These are phyloP conservation scores for Cyclocybe aegerita DNA, from an alignment of 768 basidiomycete genomes.

Conservation along the genomic window DNA sequence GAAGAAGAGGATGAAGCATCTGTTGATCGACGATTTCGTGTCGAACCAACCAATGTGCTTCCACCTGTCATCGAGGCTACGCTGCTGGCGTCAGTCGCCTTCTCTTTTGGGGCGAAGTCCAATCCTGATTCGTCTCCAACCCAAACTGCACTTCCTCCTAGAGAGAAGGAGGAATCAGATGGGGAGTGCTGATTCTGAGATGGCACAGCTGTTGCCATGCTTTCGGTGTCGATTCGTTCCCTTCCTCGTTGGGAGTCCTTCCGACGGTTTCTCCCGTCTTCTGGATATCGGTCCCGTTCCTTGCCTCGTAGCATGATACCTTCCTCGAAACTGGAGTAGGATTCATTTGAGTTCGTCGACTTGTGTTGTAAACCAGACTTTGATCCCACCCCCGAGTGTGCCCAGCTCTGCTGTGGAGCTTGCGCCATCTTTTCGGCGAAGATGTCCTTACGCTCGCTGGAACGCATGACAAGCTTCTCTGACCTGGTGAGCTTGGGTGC, in stretches of 20 bases:
- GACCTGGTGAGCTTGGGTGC: conserved; percentile 75
- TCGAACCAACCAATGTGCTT: conserved; percentile 38
- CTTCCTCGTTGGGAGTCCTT: conserved; percentile 24
- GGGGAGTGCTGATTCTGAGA: conserved; percentile 49
- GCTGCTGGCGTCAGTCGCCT: conserved; percentile 40
- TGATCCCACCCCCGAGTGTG: conserved; percentile 19
- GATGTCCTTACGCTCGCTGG: conserved; percentile 88
- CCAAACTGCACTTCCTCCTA: conserved; percentile 84
- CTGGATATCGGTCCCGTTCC: conserved; percentile 27
- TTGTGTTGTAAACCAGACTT: conserved; percentile 37
- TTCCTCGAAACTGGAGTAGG: conserved; percentile 71
- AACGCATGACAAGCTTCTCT: conserved; percentile 89
- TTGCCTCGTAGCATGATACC: conserved; percentile 50
- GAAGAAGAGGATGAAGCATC: conserved; percentile 78
- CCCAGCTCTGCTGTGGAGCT: conserved; percentile 27
- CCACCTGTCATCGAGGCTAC: conserved; percentile 37
- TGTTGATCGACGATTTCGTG: conserved; percentile 60
- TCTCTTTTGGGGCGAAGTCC: conserved; percentile 48
- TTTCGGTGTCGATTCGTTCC: conserved; percentile 36
- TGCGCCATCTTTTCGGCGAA: conserved; percentile 81
- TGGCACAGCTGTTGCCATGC: conserved; percentile 25
- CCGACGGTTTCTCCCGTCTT: conserved; percentile 36
- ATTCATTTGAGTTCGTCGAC: conserved; percentile 56
- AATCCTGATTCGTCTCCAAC: conserved; percentile 72
- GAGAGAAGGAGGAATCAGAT: conserved; percentile 71